Conservation (phyloP, 1,284 basidiomycete species). For the Papiliotrema terrestris region DNA sequence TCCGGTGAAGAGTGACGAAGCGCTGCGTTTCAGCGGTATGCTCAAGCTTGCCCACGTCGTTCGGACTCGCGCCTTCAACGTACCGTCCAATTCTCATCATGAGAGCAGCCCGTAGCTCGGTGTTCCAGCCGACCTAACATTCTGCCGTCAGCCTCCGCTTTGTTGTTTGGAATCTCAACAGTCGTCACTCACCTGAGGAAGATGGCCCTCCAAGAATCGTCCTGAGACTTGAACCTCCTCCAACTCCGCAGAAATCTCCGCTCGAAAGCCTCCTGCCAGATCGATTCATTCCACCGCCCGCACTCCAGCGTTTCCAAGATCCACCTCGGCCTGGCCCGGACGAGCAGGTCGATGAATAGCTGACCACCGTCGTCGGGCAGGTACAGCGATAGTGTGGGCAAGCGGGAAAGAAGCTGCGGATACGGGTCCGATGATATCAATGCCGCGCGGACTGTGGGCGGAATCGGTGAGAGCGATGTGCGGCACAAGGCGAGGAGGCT, state of each 20-base stretch:
- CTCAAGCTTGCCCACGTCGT: not conserved
- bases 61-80: constrained; percentile 2
- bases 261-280: constrained; percentile 42
- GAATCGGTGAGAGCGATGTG: constrained; percentile 36
- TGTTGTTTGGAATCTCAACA: too few relatives aligned
- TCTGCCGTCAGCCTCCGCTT: constrained; percentile 16
- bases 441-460: constrained; percentile 16
- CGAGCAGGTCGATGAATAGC: constrained; percentile 34
- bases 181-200: constrained; percentile 30
- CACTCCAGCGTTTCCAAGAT: constrained; percentile 39
- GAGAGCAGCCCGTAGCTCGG: constrained; percentile 36
- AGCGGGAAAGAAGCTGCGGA: constrained; percentile 23
- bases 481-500: constrained; percentile 27
- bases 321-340: constrained; percentile 37
- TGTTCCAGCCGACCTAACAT: constrained; percentile 37
- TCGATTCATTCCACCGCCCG: constrained; percentile 25
- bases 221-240: constrained; percentile 33
- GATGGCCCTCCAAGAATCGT: constrained; percentile 39
- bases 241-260: constrained; percentile 41
- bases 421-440: constrained; percentile 32
- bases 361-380: constrained; percentile 18
- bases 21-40: constrained; percentile 16
- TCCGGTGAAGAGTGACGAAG: constrained; percentile 43
- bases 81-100: constrained; percentile 45
- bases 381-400: constrained; percentile 33